Percentiles rank a stretch among this genome's conserved stretches.
Evolutionary conservation across 1,284 basidiomycete species (phyloP).

Genomic region (Sanghuangporus weigelae): DNA sequence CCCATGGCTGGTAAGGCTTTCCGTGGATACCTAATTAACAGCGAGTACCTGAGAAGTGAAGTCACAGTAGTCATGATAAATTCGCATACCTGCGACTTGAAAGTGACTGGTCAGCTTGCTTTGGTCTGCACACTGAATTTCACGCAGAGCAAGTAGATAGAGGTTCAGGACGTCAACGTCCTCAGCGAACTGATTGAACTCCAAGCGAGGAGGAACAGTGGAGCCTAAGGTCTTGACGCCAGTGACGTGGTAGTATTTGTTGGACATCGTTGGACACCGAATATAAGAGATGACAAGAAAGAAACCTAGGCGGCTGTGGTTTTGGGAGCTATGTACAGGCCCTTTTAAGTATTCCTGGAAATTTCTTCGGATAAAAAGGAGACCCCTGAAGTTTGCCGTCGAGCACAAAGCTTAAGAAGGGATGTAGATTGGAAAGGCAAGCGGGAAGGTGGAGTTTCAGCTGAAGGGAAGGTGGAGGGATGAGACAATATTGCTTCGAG

Average conservation of each 20-base stretch:
- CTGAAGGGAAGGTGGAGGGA: no score
- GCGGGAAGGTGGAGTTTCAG: no score
- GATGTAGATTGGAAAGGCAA: no score
- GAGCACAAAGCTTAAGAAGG: no score
- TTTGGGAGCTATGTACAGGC: no score
- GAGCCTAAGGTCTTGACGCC: conserved; percentile 1
- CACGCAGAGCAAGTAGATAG: conserved; percentile 40
- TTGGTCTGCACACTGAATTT: conserved; percentile 31
- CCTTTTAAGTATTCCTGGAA: no score
- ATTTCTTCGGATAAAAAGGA: no score
- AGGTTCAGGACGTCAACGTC: conserved; percentile 40
- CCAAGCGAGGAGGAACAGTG: conserved; percentile 31
- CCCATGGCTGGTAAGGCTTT: conserved; percentile 38
- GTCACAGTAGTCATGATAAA: background rate
- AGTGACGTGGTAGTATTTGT: conserved; percentile 20
- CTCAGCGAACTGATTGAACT: conserved; percentile 42
- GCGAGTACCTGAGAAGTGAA: no score
- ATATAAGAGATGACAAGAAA: no score
- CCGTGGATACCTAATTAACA: conserved; percentile 40
- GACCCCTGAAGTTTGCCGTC: no score
- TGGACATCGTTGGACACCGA: background rate
- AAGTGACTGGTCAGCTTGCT: conserved; percentile 35
- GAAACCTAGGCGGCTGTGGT: no score
- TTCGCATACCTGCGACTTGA: conserved; percentile 29
- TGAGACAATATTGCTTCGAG: no score